Percentiles rank a stretch among this genome's conserved stretches.
Evolutionary conservation across 2,329 filamentous ascomycete genomes (phyloP).

Genomic region (Dryadomyces sulphureus): DNA sequence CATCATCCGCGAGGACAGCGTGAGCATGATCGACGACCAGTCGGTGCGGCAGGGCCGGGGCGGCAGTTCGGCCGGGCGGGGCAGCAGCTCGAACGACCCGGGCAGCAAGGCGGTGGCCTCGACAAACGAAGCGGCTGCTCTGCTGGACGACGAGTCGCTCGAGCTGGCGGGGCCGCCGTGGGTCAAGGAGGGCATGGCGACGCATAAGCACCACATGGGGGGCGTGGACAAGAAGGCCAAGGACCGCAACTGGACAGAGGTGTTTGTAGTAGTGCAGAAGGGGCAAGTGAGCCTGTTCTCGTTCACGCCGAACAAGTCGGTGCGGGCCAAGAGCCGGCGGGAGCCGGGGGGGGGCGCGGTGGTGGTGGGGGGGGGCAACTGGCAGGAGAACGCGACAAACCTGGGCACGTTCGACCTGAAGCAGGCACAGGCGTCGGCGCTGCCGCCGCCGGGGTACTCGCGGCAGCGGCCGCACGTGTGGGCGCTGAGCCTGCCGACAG

Average conservation of each 20-base stretch:
- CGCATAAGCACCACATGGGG: conserved; percentile 93
- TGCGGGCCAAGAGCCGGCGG: conserved; percentile 48
- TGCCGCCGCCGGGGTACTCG: conserved; percentile 87
- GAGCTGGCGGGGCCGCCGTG: conserved; percentile 90
- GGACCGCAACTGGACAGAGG: conserved; percentile 87
- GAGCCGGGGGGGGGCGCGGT: conserved; percentile 41
- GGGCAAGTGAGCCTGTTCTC: conserved; percentile 90
- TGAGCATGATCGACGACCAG: conserved; percentile 12
- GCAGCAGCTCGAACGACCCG: no score
- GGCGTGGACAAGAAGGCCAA: conserved; percentile 82
- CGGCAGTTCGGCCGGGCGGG: no score
- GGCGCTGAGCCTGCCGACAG: conserved; percentile 81
- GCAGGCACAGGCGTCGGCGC: conserved; percentile 78
- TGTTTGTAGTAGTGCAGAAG: conserved; percentile 92
- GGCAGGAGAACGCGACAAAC: conserved; percentile 91
- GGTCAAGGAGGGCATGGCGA: conserved; percentile 92
- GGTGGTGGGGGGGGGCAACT: conserved; percentile 87
- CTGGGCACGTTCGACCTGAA: conserved; percentile 76
- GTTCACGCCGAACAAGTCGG: conserved; percentile 69
- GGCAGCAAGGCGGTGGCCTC: no score
- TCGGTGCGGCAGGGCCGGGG: conserved; percentile 20
- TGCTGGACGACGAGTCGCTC: conserved; percentile 84
- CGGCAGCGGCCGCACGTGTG: conserved; percentile 83
- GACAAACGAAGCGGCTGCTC: no score
- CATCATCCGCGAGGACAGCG: conserved; percentile 76